These are phyloP conservation scores for Malania oleifera DNA, from an alignment of 164 flowering plant species.

Conservation along the genomic window DNA sequence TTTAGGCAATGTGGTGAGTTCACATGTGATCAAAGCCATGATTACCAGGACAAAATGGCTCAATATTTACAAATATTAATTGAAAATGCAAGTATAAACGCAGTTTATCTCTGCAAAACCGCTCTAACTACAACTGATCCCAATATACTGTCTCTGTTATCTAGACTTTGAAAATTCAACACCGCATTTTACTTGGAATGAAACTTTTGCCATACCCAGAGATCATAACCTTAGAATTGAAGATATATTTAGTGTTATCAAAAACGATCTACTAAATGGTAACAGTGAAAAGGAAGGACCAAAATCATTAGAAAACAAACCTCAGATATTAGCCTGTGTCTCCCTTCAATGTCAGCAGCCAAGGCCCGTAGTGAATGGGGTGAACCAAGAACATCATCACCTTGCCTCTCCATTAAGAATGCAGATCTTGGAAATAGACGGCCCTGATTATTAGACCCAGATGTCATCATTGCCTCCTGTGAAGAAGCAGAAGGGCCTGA, in stretches of 20 bases:
- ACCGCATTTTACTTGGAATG: no score
- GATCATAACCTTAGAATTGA: background rate
- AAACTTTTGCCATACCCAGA: background rate
- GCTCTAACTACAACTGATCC: no score
- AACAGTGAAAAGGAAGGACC: background rate
- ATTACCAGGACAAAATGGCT: no score
- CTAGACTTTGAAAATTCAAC: no score
- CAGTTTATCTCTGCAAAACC: no score
- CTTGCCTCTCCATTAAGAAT: constrained; percentile 26
- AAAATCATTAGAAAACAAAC: constrained; percentile 16
- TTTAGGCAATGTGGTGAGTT: no score
- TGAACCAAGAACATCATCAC: constrained; percentile 27
- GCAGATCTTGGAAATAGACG: constrained; percentile 25
- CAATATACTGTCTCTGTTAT: no score
- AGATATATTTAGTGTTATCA: no score
- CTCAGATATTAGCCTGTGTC: constrained; percentile 47
- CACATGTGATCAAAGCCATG: no score
- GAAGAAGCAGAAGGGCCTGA: constrained; percentile 31
- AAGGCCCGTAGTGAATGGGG: constrained; percentile 31
- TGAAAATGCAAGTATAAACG: no score
- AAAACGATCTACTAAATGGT: no score
- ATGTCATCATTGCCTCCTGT: constrained; percentile 18
- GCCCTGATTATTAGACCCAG: constrained; percentile 25
- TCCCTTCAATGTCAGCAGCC: constrained; percentile 44
- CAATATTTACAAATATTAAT: no score